Base-by-base conservation (phyloP, 148 eudicot species). In the Oxyria digyna region DNA sequence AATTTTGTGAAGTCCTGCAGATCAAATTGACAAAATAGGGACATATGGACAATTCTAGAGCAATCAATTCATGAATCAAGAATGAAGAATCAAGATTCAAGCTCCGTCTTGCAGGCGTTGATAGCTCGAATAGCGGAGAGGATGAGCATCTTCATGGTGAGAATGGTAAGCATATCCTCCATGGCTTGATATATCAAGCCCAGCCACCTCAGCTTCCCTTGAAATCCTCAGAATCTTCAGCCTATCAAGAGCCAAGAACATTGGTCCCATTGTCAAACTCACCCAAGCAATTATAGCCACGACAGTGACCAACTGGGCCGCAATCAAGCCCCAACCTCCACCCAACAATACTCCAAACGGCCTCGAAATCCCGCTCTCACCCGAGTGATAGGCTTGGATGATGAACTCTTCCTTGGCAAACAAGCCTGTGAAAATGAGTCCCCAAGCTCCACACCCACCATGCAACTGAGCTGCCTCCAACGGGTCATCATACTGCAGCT, bases 391-490 rank as follows among this genome's bases (percentile, higher is more conserved):
- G 26, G 77, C 79, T 67, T 87, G 81, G 7, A 80, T 23, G 11
- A 87, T 79, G 54, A 85, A 85, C 42, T 83, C 89, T 76, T 87
- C 82, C 62, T 87, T 85, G 0, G 92, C 89, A 45, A 87, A 81
- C 49, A 87, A 65, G 62, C 89, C 92, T 0, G 89, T 85, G 48
- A 87, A 87, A 3, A 83, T 79, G 63, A 87, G 38, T 14, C 92
- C 92, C 92, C 91, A 87, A 29, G 87, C 88, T 3, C 88, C 92
- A 41, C 89, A 87, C 8, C 92, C 92, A 0, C 92, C 92, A 46
- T 87, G 89, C 41, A 87, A 67, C 18, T 87, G 92, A 9, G 92
- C 67, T 2, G 89, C 89, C 73, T 87, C 92, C 1, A 87, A 42
- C 0, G 92, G 92, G 70, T 87, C 92, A 11, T 87, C 92, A 20